Conservation (phyloP, 2,329 filamentous ascomycete species). For the Paracorniculantispora psalliotae region DNA sequence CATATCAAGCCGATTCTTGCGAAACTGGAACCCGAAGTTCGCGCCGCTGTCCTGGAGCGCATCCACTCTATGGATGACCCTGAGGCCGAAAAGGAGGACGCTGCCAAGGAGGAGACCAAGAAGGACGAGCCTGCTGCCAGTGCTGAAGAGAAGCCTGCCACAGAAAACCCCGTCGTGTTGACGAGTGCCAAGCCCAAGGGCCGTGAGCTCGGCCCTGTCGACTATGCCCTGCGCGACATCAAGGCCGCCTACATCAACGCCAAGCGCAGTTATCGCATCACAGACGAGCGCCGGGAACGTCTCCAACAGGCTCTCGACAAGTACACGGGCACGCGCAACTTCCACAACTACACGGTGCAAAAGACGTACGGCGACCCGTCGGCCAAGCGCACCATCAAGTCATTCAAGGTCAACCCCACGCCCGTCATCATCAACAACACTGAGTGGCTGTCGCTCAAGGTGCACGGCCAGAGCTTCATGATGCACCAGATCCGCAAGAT, state of each 20-base stretch:
- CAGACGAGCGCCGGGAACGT: constrained; percentile 62
- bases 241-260: constrained; percentile 77
- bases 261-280: constrained; percentile 80
- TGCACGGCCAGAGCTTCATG: constrained; percentile 99
- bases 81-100: constrained; percentile 15
- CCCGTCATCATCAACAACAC: constrained; percentile 86
- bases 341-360: constrained; percentile 95
- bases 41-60: constrained; percentile 57
- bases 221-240: constrained; percentile 64
- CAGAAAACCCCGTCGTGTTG: constrained; percentile 20
- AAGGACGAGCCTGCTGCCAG: constrained; percentile 19
- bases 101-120: constrained; percentile 23
- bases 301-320: constrained; percentile 69
- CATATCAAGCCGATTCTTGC: constrained; percentile 68
- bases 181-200: constrained; percentile 34
- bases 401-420: constrained; percentile 70
- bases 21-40: constrained; percentile 57
- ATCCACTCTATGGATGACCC: constrained; percentile 41
- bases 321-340: constrained; percentile 84
- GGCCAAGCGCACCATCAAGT: constrained; percentile 86
- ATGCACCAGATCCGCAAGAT: constrained; percentile 99
- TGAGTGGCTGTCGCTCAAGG: constrained; percentile 92
- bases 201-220: constrained; percentile 47
- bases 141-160: constrained; percentile 17
- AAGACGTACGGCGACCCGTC: constrained; percentile 78